phyloP scores from a whole-genome alignment of 2,329 filamentous ascomycete species.

The Trichoderma koningii region DNA sequence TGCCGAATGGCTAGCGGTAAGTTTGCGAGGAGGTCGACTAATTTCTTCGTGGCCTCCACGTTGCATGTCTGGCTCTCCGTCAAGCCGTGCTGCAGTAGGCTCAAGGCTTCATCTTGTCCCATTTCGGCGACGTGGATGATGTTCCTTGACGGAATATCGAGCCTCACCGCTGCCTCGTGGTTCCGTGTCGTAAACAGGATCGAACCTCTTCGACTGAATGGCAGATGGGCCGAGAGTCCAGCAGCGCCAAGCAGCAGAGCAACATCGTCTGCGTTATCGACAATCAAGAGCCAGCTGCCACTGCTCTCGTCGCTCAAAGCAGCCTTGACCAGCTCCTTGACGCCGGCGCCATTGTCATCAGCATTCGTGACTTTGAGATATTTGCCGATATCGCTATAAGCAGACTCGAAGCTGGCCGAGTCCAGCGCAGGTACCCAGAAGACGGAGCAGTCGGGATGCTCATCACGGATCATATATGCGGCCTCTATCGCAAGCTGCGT shows the following conservation, averaged over 20 bases:
- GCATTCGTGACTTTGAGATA: slow-evolving; percentile 35
- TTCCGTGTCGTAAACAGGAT: slow-evolving; percentile 29
- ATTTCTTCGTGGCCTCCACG: slow-evolving; percentile 26
- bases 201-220: slow-evolving; percentile 27
- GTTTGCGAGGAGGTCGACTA: slow-evolving; percentile 38
- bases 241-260: slow-evolving; percentile 35
- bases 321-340: slow-evolving; percentile 41
- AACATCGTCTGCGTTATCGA: slow-evolving; percentile 38
- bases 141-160: slow-evolving; percentile 22
- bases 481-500: neutral
- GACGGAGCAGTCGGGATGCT: neutral
- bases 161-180: slow-evolving; percentile 15
- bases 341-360: slow-evolving; percentile 38
- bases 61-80: slow-evolving; percentile 31
- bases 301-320: slow-evolving; percentile 35
- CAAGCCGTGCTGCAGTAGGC: slow-evolving; percentile 32
- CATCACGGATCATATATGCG: neutral
- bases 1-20: slow-evolving; percentile 43
- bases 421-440: neutral
- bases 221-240: slow-evolving; percentile 13
- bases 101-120: slow-evolving; percentile 30
- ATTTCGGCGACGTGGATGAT: slow-evolving; percentile 34
- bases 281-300: slow-evolving; percentile 45
- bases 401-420: slow-evolving; percentile 36
- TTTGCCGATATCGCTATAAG: slow-evolving; percentile 40